A percentile compares a stretch with the other conserved stretches of the same genome.
Evolutionary conservation across 371 early-diverging fungal species (phyloP).

Genomic region (Mucor plumbeus): DNA sequence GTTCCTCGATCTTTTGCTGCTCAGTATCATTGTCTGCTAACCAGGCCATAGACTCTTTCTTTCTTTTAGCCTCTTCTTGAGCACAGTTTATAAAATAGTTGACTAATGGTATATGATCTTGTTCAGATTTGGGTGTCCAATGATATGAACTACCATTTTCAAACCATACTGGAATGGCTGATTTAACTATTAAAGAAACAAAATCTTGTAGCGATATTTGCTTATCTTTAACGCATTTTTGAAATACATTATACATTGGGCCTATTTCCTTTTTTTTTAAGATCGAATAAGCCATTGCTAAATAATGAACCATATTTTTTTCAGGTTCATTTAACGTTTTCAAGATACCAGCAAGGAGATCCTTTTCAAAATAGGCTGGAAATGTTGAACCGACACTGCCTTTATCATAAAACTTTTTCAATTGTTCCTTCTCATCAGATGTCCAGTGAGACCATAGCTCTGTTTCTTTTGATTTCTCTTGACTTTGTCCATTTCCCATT

Average conservation of each 20-base stretch:
- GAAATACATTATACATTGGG: conserved; percentile 23
- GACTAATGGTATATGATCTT: conserved; percentile 14
- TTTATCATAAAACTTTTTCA: conserved; percentile 12
- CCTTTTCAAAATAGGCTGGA: not conserved
- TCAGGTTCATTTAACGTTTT: not conserved
- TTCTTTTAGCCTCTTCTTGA: conserved; percentile 16
- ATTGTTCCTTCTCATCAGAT: conserved; percentile 1
- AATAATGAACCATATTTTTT: not conserved
- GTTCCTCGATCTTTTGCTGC: not conserved
- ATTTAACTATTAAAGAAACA: conserved; percentile 25
- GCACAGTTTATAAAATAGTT: conserved; percentile 29
- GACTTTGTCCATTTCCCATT: conserved; percentile 32
- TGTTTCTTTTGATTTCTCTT: conserved; percentile 4
- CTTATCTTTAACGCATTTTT: conserved; percentile 5
- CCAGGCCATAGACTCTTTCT: conserved; percentile 29
- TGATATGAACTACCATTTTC: conserved; percentile 18
- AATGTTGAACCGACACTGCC: not conserved
- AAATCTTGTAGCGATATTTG: conserved; percentile 30
- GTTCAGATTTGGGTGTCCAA: not conserved
- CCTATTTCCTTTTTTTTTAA: not conserved
- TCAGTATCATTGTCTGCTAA: conserved; percentile 7
- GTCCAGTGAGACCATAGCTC: conserved; percentile 22
- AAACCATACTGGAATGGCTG: conserved; percentile 44
- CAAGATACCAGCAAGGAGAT: not conserved
- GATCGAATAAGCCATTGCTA: not conserved